phyloP scores from a whole-genome alignment of 1,284 basidiomycete species.

The Boletus mariae region DNA sequence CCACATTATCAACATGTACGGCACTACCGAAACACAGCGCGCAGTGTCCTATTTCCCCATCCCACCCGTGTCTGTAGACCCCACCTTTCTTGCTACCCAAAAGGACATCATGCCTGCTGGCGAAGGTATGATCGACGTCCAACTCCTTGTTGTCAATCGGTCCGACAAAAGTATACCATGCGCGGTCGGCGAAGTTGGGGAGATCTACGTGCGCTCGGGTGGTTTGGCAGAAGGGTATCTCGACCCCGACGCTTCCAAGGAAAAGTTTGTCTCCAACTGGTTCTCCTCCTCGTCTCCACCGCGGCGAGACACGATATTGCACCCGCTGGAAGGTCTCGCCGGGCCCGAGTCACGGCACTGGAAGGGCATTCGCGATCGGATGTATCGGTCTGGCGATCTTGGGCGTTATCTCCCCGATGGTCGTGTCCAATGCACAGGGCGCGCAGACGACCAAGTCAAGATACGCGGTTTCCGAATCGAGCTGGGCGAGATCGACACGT shows the following conservation, averaged over 20 bases:
- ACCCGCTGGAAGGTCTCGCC: constrained; percentile 52
- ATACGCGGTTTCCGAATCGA: constrained; percentile 99
- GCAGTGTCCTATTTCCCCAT: constrained; percentile 98
- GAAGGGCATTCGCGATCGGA: constrained; percentile 96
- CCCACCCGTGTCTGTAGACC: constrained; percentile 79
- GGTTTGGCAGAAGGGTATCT: constrained; percentile 96
- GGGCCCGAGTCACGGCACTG: constrained; percentile 78
- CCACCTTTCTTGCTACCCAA: constrained; percentile 89
- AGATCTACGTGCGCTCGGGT: constrained; percentile 97
- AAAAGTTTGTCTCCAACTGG: constrained; percentile 95
- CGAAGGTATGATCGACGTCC: constrained; percentile 96
- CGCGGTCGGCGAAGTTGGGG: constrained; percentile 95
- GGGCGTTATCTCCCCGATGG: constrained; percentile 94
- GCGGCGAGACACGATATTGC: constrained; percentile 68
- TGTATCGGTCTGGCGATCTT: constrained; percentile 97
- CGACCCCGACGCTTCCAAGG: constrained; percentile 77
- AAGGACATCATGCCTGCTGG: constrained; percentile 99
- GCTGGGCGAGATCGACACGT: constrained; percentile 96
- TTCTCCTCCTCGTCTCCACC: constrained; percentile 57
- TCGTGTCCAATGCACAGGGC: constrained; percentile 94
- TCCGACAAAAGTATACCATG: constrained; percentile 87
- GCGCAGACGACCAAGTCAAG: constrained; percentile 99
- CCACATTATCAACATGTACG: constrained; percentile 99
- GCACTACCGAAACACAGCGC: constrained; percentile 98
- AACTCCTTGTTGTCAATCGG: constrained; percentile 95